A percentile compares a stretch with the other conserved stretches of the same genome.
phyloP scores from a whole-genome alignment of 306 rosid species.

The Fragaria vesca region DNA sequence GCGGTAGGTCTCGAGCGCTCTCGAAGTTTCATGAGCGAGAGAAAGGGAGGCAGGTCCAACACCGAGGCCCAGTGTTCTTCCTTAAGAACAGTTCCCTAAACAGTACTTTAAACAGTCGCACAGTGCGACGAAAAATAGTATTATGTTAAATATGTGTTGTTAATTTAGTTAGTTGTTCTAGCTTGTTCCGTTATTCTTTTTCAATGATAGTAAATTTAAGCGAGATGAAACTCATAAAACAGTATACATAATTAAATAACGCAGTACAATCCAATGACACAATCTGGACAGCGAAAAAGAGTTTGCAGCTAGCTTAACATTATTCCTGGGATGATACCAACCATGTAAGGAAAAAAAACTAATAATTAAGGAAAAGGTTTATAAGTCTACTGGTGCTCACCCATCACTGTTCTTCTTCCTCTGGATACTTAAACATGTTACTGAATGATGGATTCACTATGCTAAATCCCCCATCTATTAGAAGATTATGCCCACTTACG shows the following conservation, averaged over 20 bases:
- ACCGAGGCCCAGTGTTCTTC: too few species aligned
- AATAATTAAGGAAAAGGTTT: neutral
- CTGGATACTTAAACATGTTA: constrained; percentile 46
- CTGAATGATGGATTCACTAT: constrained; percentile 51
- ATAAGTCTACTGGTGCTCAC: neutral
- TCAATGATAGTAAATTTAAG: neutral
- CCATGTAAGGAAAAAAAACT: neutral
- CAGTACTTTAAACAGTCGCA: too few species aligned
- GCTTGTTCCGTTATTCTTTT: too few species aligned
- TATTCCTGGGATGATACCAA: neutral
- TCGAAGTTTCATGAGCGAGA: too few species aligned
- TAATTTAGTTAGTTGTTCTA: too few species aligned
- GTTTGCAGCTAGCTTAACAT: neutral
- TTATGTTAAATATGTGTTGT: too few species aligned
- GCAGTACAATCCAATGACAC: neutral
- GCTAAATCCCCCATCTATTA: constrained; percentile 69
- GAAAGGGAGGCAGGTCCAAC: too few species aligned
- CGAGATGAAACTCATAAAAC: neutral
- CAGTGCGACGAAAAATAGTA: too few species aligned
- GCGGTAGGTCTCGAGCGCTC: too few species aligned
- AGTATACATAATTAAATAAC: neutral
- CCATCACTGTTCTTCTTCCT: constrained; percentile 21
- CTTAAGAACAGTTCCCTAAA: too few species aligned
- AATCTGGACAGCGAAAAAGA: neutral
- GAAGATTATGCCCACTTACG: constrained; percentile 78